Percentiles rank a stretch among this genome's conserved stretches.
Conservation (phyloP, 257 asterid genomes). For the Eucommia ulmoides region DNA sequence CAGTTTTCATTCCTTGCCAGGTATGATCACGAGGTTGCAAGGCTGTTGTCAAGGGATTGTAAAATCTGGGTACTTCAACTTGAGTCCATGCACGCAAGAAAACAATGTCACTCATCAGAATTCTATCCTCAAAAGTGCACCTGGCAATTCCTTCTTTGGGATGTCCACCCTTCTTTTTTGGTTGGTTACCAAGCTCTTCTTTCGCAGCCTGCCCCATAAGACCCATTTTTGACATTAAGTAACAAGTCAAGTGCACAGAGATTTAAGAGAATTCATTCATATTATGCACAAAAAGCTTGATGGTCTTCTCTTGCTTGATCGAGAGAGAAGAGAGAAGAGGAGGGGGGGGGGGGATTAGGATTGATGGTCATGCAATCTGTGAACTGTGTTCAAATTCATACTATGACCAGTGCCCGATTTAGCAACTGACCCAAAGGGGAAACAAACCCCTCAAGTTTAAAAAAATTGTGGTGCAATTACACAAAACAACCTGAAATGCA, state of each 20-base stretch:
- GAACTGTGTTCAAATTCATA: too few species aligned
- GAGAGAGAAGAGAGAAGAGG: too few species aligned
- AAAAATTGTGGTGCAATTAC: too few species aligned
- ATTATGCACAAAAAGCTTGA: too few species aligned
- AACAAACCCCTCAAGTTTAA: too few species aligned
- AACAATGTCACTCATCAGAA: slow-evolving; percentile 82
- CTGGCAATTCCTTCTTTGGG: slow-evolving; percentile 84
- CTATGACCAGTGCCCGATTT: too few species aligned
- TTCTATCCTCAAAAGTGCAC: slow-evolving; percentile 94
- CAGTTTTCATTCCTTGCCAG: slow-evolving; percentile 95
- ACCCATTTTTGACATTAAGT: not conserved
- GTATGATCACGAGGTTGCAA: slow-evolving; percentile 71
- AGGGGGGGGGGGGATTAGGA: too few species aligned
- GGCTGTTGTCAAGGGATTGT: slow-evolving; percentile 86
- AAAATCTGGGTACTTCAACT: slow-evolving; percentile 80
- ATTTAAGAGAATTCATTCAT: too few species aligned
- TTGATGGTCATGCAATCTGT: too few species aligned
- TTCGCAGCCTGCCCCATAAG: slow-evolving; percentile 56
- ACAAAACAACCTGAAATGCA: too few species aligned
- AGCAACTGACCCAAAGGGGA: too few species aligned
- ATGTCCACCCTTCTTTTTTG: slow-evolving; percentile 63
- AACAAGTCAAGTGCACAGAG: not conserved
- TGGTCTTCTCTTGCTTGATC: too few species aligned
- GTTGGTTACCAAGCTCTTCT: slow-evolving; percentile 70
- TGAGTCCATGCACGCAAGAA: slow-evolving; percentile 97